These are phyloP conservation scores for Hortiboletus rubellus DNA, from an alignment of 1,284 basidiomycete species.

Conservation along the genomic window DNA sequence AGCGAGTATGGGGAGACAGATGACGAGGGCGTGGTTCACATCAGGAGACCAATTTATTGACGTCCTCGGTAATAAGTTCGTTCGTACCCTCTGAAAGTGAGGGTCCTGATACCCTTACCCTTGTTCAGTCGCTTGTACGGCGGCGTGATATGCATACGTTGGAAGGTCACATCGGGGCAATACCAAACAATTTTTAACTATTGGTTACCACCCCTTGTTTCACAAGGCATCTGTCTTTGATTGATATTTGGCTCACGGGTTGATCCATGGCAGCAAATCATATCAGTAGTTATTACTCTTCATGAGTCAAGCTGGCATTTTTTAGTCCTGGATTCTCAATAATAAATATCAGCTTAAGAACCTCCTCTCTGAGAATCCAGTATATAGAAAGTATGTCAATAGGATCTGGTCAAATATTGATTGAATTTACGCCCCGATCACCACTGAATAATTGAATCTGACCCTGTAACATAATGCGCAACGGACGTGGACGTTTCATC, in stretches of 20 bases:
- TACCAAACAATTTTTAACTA: slow-evolving; percentile 5
- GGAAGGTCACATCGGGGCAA: slow-evolving; percentile 10
- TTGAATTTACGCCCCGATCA: too few species aligned
- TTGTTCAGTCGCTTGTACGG: slow-evolving; percentile 9
- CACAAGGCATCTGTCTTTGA: too few species aligned
- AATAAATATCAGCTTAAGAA: background rate
- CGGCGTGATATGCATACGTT: slow-evolving; percentile 15
- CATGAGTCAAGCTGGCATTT: background rate
- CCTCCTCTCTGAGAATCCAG: background rate
- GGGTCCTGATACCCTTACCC: slow-evolving; percentile 35
- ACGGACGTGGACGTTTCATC: background rate
- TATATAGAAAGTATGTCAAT: too few species aligned
- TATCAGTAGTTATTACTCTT: too few species aligned
- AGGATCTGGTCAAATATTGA: too few species aligned
- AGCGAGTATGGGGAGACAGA: slow-evolving; percentile 73
- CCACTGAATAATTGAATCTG: background rate
- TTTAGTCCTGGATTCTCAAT: background rate
- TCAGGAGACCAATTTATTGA: slow-evolving; percentile 53
- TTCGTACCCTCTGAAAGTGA: slow-evolving; percentile 5
- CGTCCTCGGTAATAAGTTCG: slow-evolving; percentile 6
- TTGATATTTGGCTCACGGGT: too few species aligned
- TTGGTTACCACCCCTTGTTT: background rate
- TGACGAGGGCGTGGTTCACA: slow-evolving; percentile 77
- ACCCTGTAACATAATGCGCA: background rate
- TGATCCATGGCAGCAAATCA: too few species aligned